Evolutionary conservation across 306 rosid species (phyloP).

Genomic region (Pyrus betulifolia): DNA sequence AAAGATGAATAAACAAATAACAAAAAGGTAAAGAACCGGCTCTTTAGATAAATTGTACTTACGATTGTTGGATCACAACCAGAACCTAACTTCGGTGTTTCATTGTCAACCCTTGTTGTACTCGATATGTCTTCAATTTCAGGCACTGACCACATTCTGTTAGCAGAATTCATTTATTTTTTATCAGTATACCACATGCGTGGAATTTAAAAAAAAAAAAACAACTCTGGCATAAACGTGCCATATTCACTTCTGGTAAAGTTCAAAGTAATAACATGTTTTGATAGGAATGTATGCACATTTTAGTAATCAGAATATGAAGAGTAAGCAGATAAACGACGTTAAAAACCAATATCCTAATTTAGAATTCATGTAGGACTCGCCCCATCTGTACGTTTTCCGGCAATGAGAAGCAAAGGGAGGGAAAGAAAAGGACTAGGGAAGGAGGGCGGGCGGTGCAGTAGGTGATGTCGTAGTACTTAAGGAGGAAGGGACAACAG

Average conservation of each 20-base stretch:
- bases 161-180: background rate
- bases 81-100: constrained; percentile 21
- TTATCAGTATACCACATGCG: background rate
- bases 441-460: background rate
- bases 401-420: background rate
- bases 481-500: background rate
- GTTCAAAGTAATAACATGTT: background rate
- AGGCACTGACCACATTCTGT: constrained; percentile 44
- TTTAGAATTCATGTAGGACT: background rate
- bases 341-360: background rate
- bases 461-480: background rate
- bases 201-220: background rate
- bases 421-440: background rate
- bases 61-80: constrained; percentile 34
- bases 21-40: background rate
- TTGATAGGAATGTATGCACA: background rate
- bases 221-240: background rate
- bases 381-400: background rate
- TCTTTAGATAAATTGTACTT: constrained; percentile 14
- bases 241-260: background rate
- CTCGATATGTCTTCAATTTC: constrained; percentile 33
- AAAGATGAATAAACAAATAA: background rate
- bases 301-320: background rate
- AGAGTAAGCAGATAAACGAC: background rate
- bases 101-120: constrained; percentile 20